A percentile compares a stretch with the other conserved stretches of the same genome.
phyloP scores from a whole-genome alignment of 371 early-diverging fungal species.

The Gilbertella persicaria region DNA sequence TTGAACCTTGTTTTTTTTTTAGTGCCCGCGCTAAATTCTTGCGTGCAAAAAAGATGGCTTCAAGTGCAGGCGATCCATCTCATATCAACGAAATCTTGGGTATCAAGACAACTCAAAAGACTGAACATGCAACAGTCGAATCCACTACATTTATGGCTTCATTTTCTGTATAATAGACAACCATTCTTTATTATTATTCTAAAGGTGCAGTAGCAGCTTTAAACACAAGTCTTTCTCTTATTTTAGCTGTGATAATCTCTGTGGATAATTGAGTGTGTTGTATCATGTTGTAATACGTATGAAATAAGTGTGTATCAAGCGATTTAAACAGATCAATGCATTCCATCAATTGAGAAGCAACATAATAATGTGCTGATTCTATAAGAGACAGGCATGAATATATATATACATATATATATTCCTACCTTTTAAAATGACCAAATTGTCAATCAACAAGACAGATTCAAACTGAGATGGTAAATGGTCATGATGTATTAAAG shows the following conservation, averaged over 20 bases:
- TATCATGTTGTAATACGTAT: slow-evolving; percentile 15
- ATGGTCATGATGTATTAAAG: slow-evolving; percentile 1
- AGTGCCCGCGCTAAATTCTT: slow-evolving; percentile 76
- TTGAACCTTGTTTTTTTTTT: slow-evolving; percentile 1
- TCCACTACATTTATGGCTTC: slow-evolving; percentile 24
- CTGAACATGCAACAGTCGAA: slow-evolving; percentile 10
- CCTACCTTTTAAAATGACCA: slow-evolving; percentile 16
- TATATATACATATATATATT: not conserved
- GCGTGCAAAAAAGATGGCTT: slow-evolving; percentile 67
- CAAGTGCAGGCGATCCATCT: slow-evolving; percentile 36
- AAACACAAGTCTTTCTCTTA: slow-evolving; percentile 18
- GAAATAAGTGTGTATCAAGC: not conserved
- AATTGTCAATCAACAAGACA: slow-evolving; percentile 17
- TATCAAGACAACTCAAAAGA: slow-evolving; percentile 35
- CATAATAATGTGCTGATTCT: slow-evolving; percentile 10
- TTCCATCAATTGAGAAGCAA: not conserved
- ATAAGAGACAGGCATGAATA: not conserved
- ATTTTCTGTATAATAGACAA: slow-evolving; percentile 18
- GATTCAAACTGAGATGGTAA: slow-evolving; percentile 14
- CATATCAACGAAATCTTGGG: slow-evolving; percentile 60
- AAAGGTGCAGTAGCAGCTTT: slow-evolving; percentile 13
- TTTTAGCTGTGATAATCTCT: slow-evolving; percentile 1
- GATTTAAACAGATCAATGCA: slow-evolving; percentile 7
- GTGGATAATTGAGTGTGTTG: not conserved
- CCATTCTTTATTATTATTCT: not conserved